These are phyloP conservation scores for Claviceps digitariae DNA, from an alignment of 2,329 filamentous ascomycete genomes.

Conservation along the genomic window DNA sequence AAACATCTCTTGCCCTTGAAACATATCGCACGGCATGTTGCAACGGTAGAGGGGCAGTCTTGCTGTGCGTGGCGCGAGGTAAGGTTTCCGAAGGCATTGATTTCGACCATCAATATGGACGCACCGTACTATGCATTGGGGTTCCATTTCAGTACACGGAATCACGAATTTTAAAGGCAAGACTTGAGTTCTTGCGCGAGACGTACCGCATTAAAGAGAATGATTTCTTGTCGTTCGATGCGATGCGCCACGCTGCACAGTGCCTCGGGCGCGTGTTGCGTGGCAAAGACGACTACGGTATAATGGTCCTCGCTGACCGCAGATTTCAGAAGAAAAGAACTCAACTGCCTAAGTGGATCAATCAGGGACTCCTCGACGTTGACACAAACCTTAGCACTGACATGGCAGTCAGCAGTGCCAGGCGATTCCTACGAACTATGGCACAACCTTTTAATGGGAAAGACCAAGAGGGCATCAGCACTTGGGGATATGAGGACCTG, in stretches of 20 bases:
- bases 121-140: constrained; percentile 89
- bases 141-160: constrained; percentile 99
- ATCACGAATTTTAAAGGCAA: constrained; percentile 87
- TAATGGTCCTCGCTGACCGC: constrained; percentile 95
- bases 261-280: constrained; percentile 87
- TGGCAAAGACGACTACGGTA: constrained; percentile 98
- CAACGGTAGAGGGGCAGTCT: constrained; percentile 84
- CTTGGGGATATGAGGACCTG: constrained; percentile 74
- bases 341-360: constrained; percentile 96
- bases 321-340: constrained; percentile 82
- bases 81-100: constrained; percentile 98
- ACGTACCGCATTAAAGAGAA: constrained; percentile 95
- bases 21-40: constrained; percentile 96
- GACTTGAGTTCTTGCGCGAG: constrained; percentile 90
- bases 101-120: constrained; percentile 97
- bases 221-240: constrained; percentile 96
- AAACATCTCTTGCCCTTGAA: constrained; percentile 88
- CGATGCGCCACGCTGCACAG: constrained; percentile 97
- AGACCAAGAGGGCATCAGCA: constrained; percentile 85
- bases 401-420: constrained; percentile 80
- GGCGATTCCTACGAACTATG: constrained; percentile 83
- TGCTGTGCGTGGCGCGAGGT: constrained; percentile 89
- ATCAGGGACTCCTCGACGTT: constrained; percentile 69
- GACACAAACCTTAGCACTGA: constrained; percentile 89
- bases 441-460: constrained; percentile 73